Conservation (phyloP, 192 early-diverging fungal genomes). For the Polychytrium aggregatum region DNA sequence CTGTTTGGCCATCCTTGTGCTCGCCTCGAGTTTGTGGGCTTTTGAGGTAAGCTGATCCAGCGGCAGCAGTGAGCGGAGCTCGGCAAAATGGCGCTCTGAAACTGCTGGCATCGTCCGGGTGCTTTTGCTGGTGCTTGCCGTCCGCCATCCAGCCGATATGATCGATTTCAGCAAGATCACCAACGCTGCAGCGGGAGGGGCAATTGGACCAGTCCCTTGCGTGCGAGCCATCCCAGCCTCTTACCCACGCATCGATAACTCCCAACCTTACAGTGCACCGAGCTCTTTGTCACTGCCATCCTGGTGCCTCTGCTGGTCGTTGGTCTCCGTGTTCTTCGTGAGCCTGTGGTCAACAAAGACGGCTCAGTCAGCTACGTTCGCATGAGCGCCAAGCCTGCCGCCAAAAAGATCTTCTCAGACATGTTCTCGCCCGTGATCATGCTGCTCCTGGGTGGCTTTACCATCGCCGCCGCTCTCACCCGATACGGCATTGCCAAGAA, state of each 20-base stretch:
- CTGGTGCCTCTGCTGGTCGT: constrained; percentile 81
- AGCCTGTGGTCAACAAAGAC: constrained; percentile 28
- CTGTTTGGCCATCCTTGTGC: constrained; percentile 86
- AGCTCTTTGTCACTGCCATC: constrained; percentile 78
- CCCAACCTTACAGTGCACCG: constrained; percentile 26
- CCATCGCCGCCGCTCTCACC: constrained; percentile 86
- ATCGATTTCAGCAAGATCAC: too few species aligned
- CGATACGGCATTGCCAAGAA: constrained; percentile 92
- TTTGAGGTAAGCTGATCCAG: constrained; percentile 73
- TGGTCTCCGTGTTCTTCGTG: constrained; percentile 70
- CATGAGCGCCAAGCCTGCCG: constrained; percentile 59
- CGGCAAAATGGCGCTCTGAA: too few species aligned
- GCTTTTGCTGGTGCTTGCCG: too few species aligned
- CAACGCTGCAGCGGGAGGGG: too few species aligned
- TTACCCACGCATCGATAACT: too few species aligned
- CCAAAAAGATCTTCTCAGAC: constrained; percentile 75
- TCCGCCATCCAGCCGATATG: too few species aligned
- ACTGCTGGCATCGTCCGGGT: too few species aligned
- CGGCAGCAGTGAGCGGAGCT: too few species aligned
- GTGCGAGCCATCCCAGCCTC: too few species aligned
- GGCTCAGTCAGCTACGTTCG: constrained; percentile 33
- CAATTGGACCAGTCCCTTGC: too few species aligned
- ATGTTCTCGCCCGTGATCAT: constrained; percentile 97
- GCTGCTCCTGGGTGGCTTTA: constrained; percentile 89
- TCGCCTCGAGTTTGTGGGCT: constrained; percentile 86